Base-by-base conservation (phyloP, 768 basidiomycete species). In the Auricularia sp. region DNA sequence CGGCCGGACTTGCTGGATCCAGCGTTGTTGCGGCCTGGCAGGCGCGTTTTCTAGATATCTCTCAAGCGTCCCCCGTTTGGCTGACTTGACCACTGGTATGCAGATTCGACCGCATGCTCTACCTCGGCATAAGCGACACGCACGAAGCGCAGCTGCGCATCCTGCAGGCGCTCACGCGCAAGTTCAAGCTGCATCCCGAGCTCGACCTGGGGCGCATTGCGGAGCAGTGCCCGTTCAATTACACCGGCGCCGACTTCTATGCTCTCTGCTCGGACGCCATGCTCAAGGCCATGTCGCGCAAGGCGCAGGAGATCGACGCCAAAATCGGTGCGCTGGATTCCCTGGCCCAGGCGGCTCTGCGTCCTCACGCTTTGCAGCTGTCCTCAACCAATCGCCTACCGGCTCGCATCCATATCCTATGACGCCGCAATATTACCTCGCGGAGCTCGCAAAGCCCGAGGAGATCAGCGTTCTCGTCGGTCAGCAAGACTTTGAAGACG, bases 241-340 rank as follows among this genome's bases (percentile, higher is more conserved):
- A 89, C 72, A 98, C 97, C 2, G 97, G 97, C 54, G 97, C 97
- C 51, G 97, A 99, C 73, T 94, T 98, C 68, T 98, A 99, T 77
- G 97, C 97, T 0, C 78, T 99, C 8, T 98, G 97, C 74, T 90
- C 94, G 4, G 96, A 99, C 75, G 95, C 97, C 1, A 86, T 99
- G 82, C 80, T 99, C 65, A 90, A 91, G 73, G 93, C 97, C 10
- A 96, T 99, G 87, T 87, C 92, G 24, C 79, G 90, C 44, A 93
- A 89, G 68, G 95, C 97, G 0, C 82, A 84, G 66, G 83, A 82
- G 62, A 77, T 98, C 14, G 96, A 98, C 66, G 72, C 71, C 6
- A 86, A 83, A 69, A 88, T 98, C 61, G 84, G 89, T 88, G 70
- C 61, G 81, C 66, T 13, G 54, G 13, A 18, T 14, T 4, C 62